Conservation (phyloP, 495 filamentous ascomycete species). For the Halenospora varia region DNA sequence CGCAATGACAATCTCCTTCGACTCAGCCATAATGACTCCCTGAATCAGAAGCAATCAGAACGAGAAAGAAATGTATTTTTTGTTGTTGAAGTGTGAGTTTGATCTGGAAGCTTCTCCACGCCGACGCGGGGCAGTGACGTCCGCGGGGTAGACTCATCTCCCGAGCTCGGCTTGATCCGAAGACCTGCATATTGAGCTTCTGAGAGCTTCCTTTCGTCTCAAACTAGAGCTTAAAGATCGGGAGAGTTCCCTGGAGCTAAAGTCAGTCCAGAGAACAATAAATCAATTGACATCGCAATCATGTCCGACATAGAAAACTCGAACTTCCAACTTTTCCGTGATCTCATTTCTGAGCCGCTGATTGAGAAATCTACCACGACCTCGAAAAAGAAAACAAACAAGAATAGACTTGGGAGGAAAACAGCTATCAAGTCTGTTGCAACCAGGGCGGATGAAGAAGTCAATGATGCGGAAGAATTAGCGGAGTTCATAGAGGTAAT, state of each 20-base stretch:
- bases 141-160: neutral
- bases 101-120: no score
- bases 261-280: no score
- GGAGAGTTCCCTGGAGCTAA: no score
- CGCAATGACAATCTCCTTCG: constrained; percentile 49
- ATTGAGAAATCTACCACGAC: constrained; percentile 46
- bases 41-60: neutral
- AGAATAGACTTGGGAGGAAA: constrained; percentile 36
- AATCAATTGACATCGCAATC: neutral
- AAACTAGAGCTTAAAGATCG: neutral
- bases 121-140: neutral
- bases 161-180: neutral
- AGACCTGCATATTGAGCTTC: neutral
- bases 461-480: constrained; percentile 59
- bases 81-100: no score
- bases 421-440: constrained; percentile 17
- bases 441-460: constrained; percentile 13
- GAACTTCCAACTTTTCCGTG: constrained; percentile 69
- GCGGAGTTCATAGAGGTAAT: constrained; percentile 58
- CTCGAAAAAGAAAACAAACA: constrained; percentile 39
- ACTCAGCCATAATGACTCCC: constrained; percentile 14
- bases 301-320: constrained; percentile 25
- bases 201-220: neutral
- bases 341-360: constrained; percentile 48
- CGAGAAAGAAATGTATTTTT: neutral